Base-by-base conservation (phyloP, 1,284 basidiomycete genomes). In the Takashimella koratensis region DNA sequence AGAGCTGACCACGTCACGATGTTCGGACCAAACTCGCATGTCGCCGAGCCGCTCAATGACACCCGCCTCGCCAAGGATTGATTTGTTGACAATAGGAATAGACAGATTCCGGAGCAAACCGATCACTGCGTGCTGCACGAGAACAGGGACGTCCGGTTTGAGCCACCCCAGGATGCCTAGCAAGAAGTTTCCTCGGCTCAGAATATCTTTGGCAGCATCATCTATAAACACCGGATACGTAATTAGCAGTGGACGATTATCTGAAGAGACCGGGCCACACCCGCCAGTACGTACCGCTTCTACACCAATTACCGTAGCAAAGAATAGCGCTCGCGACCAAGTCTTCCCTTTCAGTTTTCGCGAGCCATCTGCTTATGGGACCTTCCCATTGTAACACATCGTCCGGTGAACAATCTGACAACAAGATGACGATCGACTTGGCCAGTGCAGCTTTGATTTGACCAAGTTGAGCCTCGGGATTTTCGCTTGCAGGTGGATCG, bases 71-170 rank as follows among this genome's bases (percentile, higher is more conserved):
- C 81, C 82, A 6, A 96, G 77, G 3, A 80, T 70, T 3, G 74
- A 73, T 45, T 86, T 83, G 60, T 90, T 87, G 19, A 79, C 71
- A 4, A 57, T 63, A 19, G 87, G 80, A 63, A 94, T 88, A 0
- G 90, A 83, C 3, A 96, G 78, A 70, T 95, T 88, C 66, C 90
- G 88, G 42, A 95, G 78, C 30, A 96, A 76, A 20, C 88, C 89
- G 26, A 94, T 78, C 50, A 88, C 82, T 24, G 87, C 87, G 66
- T 95, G 90, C 68, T 90, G 90, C 48, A 91, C 78, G 66, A 90
- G 88, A 63, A 90, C 79, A 76, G 81, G 59, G 78, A 81, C 71
- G 62, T 80, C 64, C 55, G 78, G 56, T 77, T 83, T 51, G 76
- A 84, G 71, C 21, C 94, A 79, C 4, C 83, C 78, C 4, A 79